Evolutionary conservation across 257 asterid species (phyloP).

Genomic region (Solanum bulbocastanum): DNA sequence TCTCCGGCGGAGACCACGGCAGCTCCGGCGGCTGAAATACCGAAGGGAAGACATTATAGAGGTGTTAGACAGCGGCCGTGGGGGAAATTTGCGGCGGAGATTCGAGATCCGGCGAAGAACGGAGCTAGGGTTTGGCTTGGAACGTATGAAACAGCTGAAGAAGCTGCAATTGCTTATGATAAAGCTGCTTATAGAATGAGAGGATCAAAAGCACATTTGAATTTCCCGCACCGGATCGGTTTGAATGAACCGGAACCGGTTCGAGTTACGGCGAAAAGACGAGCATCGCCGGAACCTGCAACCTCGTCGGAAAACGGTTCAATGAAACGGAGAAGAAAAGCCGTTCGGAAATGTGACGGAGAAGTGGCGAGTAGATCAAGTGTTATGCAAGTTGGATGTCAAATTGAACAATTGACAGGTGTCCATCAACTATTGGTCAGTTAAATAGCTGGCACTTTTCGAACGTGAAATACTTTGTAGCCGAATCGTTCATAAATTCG

Average conservation of each 20-base stretch:
- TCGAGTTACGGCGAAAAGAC: conserved; percentile 1
- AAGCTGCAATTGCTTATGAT: conserved; percentile 8
- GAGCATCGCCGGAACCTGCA: not conserved
- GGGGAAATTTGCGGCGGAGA: conserved; percentile 8
- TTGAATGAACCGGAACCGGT: conserved; percentile 7
- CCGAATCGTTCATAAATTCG: too few relatives aligned
- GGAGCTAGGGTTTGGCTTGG: conserved; percentile 12
- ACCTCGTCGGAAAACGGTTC: not conserved
- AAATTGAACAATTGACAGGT: not conserved
- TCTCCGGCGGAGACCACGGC: not conserved
- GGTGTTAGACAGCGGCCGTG: conserved; percentile 3
- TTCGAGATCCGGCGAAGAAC: conserved; percentile 1
- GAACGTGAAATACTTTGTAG: not conserved
- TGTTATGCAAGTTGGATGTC: not conserved
- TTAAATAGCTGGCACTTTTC: not conserved
- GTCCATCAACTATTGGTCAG: not conserved
- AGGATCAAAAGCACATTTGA: conserved; percentile 2
- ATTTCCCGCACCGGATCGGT: conserved; percentile 1
- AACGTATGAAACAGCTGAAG: not conserved
- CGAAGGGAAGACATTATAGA: not conserved
- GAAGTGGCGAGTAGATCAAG: not conserved
- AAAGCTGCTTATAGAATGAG: conserved; percentile 9
- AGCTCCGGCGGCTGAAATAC: not conserved
- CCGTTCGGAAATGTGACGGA: not conserved
- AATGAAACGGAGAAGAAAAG: not conserved